Base-by-base conservation (phyloP, 371 early-diverging fungal species). In the Mucor racemosus region DNA sequence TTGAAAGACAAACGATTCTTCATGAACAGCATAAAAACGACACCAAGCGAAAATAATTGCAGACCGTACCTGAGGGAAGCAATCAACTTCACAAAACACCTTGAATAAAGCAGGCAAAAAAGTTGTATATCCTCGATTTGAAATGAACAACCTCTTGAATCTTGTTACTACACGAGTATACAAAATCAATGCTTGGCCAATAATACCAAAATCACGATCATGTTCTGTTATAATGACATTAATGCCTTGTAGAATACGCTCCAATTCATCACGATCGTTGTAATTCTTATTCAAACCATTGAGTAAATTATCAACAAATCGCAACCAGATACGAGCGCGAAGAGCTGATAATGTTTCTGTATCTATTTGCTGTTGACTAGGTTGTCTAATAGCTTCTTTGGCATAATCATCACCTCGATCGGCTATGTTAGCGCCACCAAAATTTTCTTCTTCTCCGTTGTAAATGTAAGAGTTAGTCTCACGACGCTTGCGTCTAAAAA, bases 1-100 rank as follows among this genome's bases (percentile, higher is more conserved):
- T 66, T 90, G 90, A 54, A 90, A 87, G 1, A 90, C 77, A 73
- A 90, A 90, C 0, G 90, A 73, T 58, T 90, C 90, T 71, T 86
- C 85, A 50, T 90, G 90, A 1, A 89, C 75, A 19, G 84, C 78
- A 61, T 85, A 89, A 21, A 90, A 89, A n/a, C 86, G 76, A 58
- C 82, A 81, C 78, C 86, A 86, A 0, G 84, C 79, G 63, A 81
- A 86, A n/a, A 74, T 78, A 44, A 90, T 84, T 0, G 88, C 86
- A 8, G 84, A 82, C 6, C 81, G 72, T 8, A 86, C 75, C 21
- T 79, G 78, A 0, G 68, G 70, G 35, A 66, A 76, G 2, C 74
- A 68, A 19, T 76, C 77, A 1, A 84, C 79, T 55, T 86, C 85
- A 62, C 87, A 88, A 75, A 84, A 90, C 0, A 84, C 80, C 63